These are phyloP conservation scores for Coemansia umbellata DNA, from an alignment of 192 early-diverging fungal genomes.

Conservation along the genomic window DNA sequence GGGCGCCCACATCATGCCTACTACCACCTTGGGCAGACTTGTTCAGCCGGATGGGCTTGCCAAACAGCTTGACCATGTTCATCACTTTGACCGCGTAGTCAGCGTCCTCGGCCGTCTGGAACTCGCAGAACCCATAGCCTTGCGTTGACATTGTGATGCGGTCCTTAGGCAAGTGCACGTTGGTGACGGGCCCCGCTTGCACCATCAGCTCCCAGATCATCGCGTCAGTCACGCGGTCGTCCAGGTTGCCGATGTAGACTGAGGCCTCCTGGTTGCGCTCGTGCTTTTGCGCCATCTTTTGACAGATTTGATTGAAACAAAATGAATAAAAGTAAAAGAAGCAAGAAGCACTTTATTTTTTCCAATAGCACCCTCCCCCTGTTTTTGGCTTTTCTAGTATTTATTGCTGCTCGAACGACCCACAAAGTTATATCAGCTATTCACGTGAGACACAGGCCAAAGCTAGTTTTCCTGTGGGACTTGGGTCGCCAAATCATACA, in stretches of 20 bases:
- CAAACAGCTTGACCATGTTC: conserved; percentile 94
- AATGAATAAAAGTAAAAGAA: neutral
- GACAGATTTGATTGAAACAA: neutral
- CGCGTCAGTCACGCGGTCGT: conserved; percentile 88
- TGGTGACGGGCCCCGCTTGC: conserved; percentile 91
- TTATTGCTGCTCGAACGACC: too few relatives aligned
- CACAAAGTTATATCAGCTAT: too few relatives aligned
- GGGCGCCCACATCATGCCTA: conserved; percentile 91
- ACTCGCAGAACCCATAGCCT: conserved; percentile 97
- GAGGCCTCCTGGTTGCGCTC: conserved; percentile 98
- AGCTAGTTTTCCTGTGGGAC: neutral
- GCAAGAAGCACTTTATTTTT: too few relatives aligned
- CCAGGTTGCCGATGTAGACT: conserved; percentile 96
- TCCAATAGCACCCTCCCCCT: too few relatives aligned
- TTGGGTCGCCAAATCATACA: conserved; percentile 55
- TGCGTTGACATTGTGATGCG: conserved; percentile 90
- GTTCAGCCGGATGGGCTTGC: conserved; percentile 94
- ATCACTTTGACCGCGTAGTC: conserved; percentile 96
- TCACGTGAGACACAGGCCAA: too few relatives aligned
- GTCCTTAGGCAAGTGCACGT: conserved; percentile 97
- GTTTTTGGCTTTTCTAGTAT: neutral
- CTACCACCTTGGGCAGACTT: conserved; percentile 82
- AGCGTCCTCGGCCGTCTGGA: conserved; percentile 88
- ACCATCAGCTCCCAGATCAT: conserved; percentile 98
- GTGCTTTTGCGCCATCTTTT: conserved; percentile 54